phyloP scores from a whole-genome alignment of 2,329 filamentous ascomycete species.

The Cladorrhinum sp. region DNA sequence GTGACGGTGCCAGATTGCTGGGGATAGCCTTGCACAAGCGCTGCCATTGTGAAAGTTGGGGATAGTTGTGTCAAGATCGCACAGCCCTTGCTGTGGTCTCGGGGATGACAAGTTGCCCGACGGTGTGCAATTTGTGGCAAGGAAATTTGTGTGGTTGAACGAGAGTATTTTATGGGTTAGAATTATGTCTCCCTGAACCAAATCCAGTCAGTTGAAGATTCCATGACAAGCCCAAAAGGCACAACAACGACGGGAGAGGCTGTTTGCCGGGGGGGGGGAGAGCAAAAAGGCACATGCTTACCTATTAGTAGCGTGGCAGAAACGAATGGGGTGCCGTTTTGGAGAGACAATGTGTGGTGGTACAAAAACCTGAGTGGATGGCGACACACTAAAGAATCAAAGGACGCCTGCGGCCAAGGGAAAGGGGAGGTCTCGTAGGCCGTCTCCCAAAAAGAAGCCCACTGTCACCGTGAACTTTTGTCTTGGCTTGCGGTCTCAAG shows the following conservation, averaged over 20 bases:
- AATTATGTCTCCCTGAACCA: not conserved
- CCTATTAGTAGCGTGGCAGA: constrained; percentile 9
- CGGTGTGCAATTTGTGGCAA: constrained; percentile 8
- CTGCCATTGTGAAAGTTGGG: constrained; percentile 63
- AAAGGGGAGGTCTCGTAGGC: constrained; percentile 39
- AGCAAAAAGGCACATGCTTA: constrained; percentile 6
- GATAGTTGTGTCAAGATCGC: constrained; percentile 27
- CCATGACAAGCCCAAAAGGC: not conserved
- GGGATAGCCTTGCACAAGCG: constrained; percentile 77
- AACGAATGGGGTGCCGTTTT: constrained; percentile 5
- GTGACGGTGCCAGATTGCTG: constrained; percentile 71
- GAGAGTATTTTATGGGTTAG: constrained; percentile 5
- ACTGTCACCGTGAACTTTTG: constrained; percentile 45
- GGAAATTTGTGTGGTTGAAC: constrained; percentile 22
- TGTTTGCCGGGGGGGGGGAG: not conserved
- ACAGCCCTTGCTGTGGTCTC: not conserved
- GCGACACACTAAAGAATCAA: constrained; percentile 36
- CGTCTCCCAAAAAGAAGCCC: constrained; percentile 39
- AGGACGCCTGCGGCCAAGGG: constrained; percentile 57
- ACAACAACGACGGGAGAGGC: not conserved
- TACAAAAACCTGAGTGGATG: constrained; percentile 16
- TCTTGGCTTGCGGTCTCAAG: constrained; percentile 15
- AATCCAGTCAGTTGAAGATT: not conserved
- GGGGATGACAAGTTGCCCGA: constrained; percentile 3
- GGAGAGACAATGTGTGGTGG: not conserved